Percentiles rank a stretch among this genome's conserved stretches.
Evolutionary conservation across 768 basidiomycete genomes (phyloP).

Genomic region (Glaciozyma antarctica): DNA sequence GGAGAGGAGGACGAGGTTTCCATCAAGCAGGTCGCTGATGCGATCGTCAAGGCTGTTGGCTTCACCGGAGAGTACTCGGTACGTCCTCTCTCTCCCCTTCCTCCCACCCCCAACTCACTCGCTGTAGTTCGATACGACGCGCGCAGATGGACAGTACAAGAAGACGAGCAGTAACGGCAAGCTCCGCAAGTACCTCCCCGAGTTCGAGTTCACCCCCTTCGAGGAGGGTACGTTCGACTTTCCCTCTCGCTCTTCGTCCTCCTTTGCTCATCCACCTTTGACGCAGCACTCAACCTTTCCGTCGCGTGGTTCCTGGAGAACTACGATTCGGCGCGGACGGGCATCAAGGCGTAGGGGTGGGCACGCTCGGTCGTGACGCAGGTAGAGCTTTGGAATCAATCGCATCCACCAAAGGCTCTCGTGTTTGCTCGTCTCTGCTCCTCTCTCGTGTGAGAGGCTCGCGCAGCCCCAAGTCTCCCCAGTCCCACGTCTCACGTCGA

Average conservation of each 20-base stretch:
- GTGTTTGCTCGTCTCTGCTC: too few relatives aligned
- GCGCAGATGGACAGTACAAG: conserved; percentile 87
- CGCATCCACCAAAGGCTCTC: too few relatives aligned
- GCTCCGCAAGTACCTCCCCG: conserved; percentile 62
- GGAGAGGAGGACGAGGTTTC: conserved; percentile 90
- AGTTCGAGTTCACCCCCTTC: conserved; percentile 86
- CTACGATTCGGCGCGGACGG: conserved; percentile 27
- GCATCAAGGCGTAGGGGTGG: conserved; percentile 4
- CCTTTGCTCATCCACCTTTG: conserved; percentile 31
- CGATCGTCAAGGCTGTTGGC: conserved; percentile 74
- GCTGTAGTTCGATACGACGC: conserved; percentile 67
- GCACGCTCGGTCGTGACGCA: too few relatives aligned
- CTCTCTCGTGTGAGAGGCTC: too few relatives aligned
- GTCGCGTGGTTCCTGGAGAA: conserved; percentile 71
- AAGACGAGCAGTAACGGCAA: conserved; percentile 94
- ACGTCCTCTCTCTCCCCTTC: conserved; percentile 33
- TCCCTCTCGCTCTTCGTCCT: not conserved
- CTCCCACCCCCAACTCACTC: not conserved
- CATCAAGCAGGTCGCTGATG: conserved; percentile 79
- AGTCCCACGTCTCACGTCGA: too few relatives aligned
- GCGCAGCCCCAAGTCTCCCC: too few relatives aligned
- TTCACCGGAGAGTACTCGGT: conserved; percentile 70
- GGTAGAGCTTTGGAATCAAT: too few relatives aligned
- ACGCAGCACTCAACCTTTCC: conserved; percentile 56
- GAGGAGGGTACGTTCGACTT: conserved; percentile 52